Evolutionary conservation across 1,139 yeast genomes (phyloP).

Genomic region (Hanseniaspora gamundiae): DNA sequence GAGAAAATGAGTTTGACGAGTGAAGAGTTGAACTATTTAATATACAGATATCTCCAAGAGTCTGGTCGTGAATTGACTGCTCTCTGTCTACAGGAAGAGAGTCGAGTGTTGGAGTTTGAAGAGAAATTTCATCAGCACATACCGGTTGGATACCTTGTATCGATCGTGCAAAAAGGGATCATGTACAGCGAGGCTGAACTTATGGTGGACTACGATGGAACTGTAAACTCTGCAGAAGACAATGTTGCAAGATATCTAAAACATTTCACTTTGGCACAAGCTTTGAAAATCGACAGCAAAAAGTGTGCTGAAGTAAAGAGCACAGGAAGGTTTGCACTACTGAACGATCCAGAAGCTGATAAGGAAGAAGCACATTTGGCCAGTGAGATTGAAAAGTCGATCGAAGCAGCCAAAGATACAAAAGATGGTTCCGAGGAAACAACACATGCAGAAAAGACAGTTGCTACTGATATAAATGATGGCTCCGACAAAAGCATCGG

Average conservation of each 20-base stretch:
- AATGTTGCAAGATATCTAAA: conserved; percentile 14
- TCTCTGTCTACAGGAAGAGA: conserved; percentile 67
- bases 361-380: conserved; percentile 2
- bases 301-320: conserved; percentile 22
- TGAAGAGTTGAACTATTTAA: conserved; percentile 74
- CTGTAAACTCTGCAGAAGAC: conserved; percentile 16
- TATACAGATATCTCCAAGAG: conserved; percentile 91
- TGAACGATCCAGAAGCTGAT: conserved; percentile 9
- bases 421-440: too few relatives aligned
- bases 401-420: neutral
- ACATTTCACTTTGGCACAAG: conserved; percentile 30
- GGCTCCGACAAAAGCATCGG: too few relatives aligned
- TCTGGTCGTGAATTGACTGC: conserved; percentile 72
- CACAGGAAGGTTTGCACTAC: conserved; percentile 23
- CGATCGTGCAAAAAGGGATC: conserved; percentile 75
- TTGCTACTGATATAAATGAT: too few relatives aligned
- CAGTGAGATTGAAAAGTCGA: neutral
- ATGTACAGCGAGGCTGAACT: conserved; percentile 50
- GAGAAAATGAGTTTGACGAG: conserved; percentile 64
- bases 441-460: too few relatives aligned
- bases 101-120: conserved; percentile 52
- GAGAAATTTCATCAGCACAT: conserved; percentile 35
- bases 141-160: conserved; percentile 67
- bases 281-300: conserved; percentile 25
- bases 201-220: conserved; percentile 28